phyloP scores from a whole-genome alignment of 148 eudicot genomes.

The Cornus suecica region DNA sequence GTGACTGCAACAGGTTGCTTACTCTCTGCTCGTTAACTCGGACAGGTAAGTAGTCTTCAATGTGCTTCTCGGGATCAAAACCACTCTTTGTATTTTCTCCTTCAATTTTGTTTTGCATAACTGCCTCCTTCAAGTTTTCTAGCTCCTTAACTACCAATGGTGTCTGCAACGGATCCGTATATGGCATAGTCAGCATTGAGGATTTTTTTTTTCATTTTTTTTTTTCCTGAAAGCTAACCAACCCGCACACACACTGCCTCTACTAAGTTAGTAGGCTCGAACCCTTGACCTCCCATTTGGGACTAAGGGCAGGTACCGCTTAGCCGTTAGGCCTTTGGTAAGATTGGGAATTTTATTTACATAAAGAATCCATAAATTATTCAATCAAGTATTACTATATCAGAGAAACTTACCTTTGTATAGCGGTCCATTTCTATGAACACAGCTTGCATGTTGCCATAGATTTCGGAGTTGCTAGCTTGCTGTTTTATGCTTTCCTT shows the following conservation, averaged over 20 bases:
- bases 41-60: constrained; percentile 56
- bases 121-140: constrained; percentile 43
- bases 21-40: constrained; percentile 63
- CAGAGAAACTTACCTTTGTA: constrained; percentile 37
- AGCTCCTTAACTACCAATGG: constrained; percentile 33
- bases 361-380: too few relatives aligned
- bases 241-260: too few relatives aligned
- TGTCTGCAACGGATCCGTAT: constrained; percentile 22
- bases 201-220: too few relatives aligned
- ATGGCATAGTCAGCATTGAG: not conserved
- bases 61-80: constrained; percentile 35
- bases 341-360: too few relatives aligned
- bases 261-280: too few relatives aligned
- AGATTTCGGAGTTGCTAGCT: constrained; percentile 56
- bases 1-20: constrained; percentile 59
- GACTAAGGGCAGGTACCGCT: too few relatives aligned
- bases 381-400: too few relatives aligned
- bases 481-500: constrained; percentile 58
- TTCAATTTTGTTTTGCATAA: constrained; percentile 24
- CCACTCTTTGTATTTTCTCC: constrained; percentile 16
- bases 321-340: too few relatives aligned
- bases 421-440: constrained; percentile 56
- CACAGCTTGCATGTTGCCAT: constrained; percentile 64
- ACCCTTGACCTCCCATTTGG: too few relatives aligned
- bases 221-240: too few relatives aligned